Conservation (phyloP, 2,329 filamentous ascomycete species). For the Westerdykella aurantiaca region DNA sequence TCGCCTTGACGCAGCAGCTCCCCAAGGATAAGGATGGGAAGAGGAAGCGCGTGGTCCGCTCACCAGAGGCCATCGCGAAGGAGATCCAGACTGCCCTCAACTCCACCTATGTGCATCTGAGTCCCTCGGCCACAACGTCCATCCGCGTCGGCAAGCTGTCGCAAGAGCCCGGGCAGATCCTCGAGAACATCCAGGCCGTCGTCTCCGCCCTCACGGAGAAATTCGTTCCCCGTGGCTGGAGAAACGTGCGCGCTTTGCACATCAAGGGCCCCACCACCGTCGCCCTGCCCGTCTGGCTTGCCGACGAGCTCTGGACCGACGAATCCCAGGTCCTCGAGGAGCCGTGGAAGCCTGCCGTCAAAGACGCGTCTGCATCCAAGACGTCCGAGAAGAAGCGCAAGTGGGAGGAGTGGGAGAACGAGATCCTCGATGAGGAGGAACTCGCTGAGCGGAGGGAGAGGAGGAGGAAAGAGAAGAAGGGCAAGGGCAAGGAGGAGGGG, state of each 20-base stretch:
- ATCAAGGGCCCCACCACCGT: constrained; percentile 87
- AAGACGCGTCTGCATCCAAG: constrained; percentile 13
- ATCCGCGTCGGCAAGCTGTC: constrained; percentile 71
- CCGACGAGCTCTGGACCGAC: constrained; percentile 85
- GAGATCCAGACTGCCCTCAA: constrained; percentile 75
- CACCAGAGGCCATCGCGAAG: constrained; percentile 62
- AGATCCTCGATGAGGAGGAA: constrained; percentile 32
- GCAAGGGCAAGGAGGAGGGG: constrained; percentile 29
- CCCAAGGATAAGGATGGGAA: constrained; percentile 48
- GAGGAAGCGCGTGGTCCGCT: constrained; percentile 45
- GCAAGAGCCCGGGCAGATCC: constrained; percentile 69
- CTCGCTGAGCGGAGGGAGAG: constrained; percentile 15
- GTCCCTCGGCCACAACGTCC: constrained; percentile 71
- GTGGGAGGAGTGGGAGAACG: constrained; percentile 36
- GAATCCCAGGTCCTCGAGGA: constrained; percentile 63
- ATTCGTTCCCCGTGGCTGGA: constrained; percentile 81
- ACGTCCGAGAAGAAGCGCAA: constrained; percentile 33
- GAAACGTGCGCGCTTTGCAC: constrained; percentile 75
- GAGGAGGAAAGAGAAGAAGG: constrained; percentile 32
- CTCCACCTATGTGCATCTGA: constrained; percentile 74
- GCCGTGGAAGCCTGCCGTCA: constrained; percentile 31
- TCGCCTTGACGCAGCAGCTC: constrained; percentile 61
- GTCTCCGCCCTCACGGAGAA: constrained; percentile 60
- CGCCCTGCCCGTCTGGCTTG: constrained; percentile 89
- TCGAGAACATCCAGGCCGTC: constrained; percentile 73